Percentiles rank a stretch among this genome's conserved stretches.
These are phyloP conservation scores for Oryza meyeriana DNA, from an alignment of 176 grass and related monocot species.

Conservation along the genomic window DNA sequence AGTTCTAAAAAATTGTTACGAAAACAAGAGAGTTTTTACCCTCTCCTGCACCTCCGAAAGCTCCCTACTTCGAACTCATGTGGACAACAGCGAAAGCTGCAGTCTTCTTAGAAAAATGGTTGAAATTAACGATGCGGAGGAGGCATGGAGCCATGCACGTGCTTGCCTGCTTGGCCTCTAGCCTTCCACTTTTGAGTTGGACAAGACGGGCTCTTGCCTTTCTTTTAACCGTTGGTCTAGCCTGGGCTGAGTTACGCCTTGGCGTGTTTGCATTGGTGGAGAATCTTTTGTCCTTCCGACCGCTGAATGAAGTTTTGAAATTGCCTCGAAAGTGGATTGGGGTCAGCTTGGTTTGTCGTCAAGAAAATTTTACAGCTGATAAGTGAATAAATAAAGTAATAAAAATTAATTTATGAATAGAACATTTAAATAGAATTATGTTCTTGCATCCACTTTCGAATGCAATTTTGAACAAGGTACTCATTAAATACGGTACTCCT, in stretches of 20 bases:
- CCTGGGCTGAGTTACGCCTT: neutral
- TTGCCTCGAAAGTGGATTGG: slow-evolving; percentile 31
- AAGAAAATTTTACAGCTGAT: no score
- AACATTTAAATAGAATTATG: no score
- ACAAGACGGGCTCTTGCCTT: slow-evolving; percentile 33
- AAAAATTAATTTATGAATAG: no score
- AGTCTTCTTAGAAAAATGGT: neutral
- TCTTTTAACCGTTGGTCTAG: slow-evolving; percentile 30
- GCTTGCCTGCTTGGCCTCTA: slow-evolving; percentile 18
- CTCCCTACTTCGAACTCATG: no score
- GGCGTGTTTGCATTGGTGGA: slow-evolving; percentile 39
- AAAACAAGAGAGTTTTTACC: no score
- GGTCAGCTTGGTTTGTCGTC: no score
- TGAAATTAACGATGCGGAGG: neutral
- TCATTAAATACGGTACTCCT: no score
- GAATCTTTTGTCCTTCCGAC: slow-evolving; percentile 35
- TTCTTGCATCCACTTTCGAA: no score
- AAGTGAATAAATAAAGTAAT: no score
- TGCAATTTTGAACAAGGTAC: no score
- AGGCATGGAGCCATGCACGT: neutral
- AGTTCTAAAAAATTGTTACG: no score
- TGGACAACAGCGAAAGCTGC: slow-evolving; percentile 40
- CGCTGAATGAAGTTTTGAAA: slow-evolving; percentile 15
- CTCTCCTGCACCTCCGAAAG: no score
- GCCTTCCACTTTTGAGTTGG: slow-evolving; percentile 30